Base-by-base conservation (phyloP, 2,329 filamentous ascomycete species). In the Orbilia brochopaga region DNA sequence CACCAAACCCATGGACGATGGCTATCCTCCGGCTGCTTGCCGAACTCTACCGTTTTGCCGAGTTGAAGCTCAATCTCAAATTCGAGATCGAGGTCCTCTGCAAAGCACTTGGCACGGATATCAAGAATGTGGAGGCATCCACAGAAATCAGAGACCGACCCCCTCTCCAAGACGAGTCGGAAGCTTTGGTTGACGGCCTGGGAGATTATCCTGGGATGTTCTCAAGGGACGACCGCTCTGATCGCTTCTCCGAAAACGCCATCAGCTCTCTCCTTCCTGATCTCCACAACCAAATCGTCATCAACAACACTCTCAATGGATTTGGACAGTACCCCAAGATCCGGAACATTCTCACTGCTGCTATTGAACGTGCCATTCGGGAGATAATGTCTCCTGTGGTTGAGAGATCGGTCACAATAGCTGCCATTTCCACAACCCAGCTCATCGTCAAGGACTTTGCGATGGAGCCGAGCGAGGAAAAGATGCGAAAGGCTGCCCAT, bases 21-120 rank as follows among this genome's bases (percentile, higher is more conserved):
- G 94, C 99, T 77, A 94, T 99, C 60, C 87, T 99, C 62, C 86
- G 90, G 74, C 83, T 97, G 6, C 84, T 99, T 37, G 90, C 96
- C 76, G 95, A 99, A 78, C 84, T 99, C 2, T 99, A 99, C 77
- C 89, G 96, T 77, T 90, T 90, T 77, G 91, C 91, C 13, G 93
- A 97, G 76, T 83, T 99, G 63, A 97, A 97, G 79, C 85, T 99
- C 40, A 97, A 97, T 76, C 87, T 96, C 57, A 99, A 97, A 77
- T 99, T 99, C 76, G 94, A 99, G 79, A 97, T 99, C 66, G 94
- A 99, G 80, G 92, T 99, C 24, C 84, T 99, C 23, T 99, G 92
- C 83, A 95, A 95, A 78, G 92, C 92, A 11, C 83, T 99, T 15
- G 89, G 88, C 61, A 83, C 97, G n/a, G 92, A 97, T 74, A 90